Percentiles rank a stretch among this genome's conserved stretches.
Evolutionary conservation across 371 early-diverging fungal genomes (phyloP).

Genomic region (Syncephalis fuscata): DNA sequence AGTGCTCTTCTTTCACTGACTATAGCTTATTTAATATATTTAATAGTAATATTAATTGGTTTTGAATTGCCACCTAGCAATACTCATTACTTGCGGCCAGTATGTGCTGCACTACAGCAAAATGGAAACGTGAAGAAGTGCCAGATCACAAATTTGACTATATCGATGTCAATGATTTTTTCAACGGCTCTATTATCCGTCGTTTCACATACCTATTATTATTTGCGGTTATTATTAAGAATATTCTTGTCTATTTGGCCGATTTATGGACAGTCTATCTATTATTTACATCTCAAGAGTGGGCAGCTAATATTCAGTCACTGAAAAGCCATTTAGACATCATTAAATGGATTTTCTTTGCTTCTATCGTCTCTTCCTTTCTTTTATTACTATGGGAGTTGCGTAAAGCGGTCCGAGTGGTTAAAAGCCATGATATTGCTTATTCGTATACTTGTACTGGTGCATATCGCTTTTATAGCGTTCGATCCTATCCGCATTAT

Average conservation of each 20-base stretch:
- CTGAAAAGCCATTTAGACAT: constrained; percentile 15
- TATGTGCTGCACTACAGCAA: not conserved
- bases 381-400: constrained; percentile 50
- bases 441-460: constrained; percentile 54
- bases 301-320: constrained; percentile 9
- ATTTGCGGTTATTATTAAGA: constrained; percentile 45
- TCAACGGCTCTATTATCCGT: constrained; percentile 19
- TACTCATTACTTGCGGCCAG: no score
- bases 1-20: no score
- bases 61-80: no score
- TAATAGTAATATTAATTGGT: no score
- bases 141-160: constrained; percentile 78
- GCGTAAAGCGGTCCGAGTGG: constrained; percentile 38
- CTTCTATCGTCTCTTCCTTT: constrained; percentile 49
- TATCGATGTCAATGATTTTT: constrained; percentile 65
- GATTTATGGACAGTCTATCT: constrained; percentile 47
- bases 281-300: constrained; percentile 24
- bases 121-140: constrained; percentile 26
- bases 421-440: constrained; percentile 50
- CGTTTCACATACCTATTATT: constrained; percentile 35
- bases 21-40: no score
- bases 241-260: constrained; percentile 47
- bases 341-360: constrained; percentile 48
- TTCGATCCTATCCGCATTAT: constrained; percentile 45
- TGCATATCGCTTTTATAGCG: constrained; percentile 44